Base-by-base conservation (phyloP, 2,329 filamentous ascomycete species). In the Monilinia laxa region DNA sequence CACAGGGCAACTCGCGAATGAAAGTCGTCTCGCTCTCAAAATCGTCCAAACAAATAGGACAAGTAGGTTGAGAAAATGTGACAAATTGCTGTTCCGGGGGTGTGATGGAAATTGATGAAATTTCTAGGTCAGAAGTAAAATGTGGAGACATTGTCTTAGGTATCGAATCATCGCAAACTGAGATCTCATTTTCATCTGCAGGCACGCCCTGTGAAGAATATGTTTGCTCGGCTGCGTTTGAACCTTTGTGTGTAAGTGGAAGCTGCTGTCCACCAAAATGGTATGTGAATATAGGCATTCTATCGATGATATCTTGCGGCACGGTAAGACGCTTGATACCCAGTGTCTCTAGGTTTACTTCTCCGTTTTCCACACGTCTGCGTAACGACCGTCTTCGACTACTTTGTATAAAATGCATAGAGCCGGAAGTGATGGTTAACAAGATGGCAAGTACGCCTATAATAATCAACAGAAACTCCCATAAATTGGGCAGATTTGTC, bases 31-130 rank as follows among this genome's bases (percentile, higher is more conserved):
- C 84, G 20, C 87, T 84, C 38, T 90, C 83, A 74, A 92, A 98
- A 68, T 91, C 87, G 65, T 92, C 90, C 0, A 96, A 83, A 75
- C 95, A 99, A 64, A 98, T 97, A n/a, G 91, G 87, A 75, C 95
- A 98, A 2, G 85, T 88, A 0, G 91, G 88, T 76, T 98, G 95
- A 25, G 88, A 87, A 71, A 91, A 83, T 20, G 85, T 84, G 7
- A 81, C 40, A 62, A 72, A 72, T 68, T 68, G 71, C 38, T 73
- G 71, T 10, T 10, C 35, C 16, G 20, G 31, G 25, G 18, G 20
- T 51, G 57, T 54, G 23, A 53, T 54, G n/a, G 18, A 23, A n/a
- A 23, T 7, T 38, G 62, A 56, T 5, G 40, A 16, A 5, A 9
- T 47, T 35, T n/a, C 20, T 16, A 42, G 9, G 7, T 51, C 35